Base-by-base conservation (phyloP, 352 stramenopile genomes). In the Phytophthora sansomeana region DNA sequence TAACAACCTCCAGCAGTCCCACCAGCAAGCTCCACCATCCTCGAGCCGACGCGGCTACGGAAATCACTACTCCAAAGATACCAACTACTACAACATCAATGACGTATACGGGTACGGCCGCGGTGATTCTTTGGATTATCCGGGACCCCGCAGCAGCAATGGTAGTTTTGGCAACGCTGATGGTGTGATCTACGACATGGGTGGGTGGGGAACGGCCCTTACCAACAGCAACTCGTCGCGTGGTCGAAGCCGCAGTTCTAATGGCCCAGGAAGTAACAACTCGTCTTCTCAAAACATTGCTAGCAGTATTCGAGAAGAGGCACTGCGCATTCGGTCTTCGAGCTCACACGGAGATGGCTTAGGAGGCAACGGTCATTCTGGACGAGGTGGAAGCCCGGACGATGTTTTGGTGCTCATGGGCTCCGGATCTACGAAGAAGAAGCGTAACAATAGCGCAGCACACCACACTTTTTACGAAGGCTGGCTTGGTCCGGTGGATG, bases 271-370 rank as follows among this genome's bases (percentile, higher is more conserved):
- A 62, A 69, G 19, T 41, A 38, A 42, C 5, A 64, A 53, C 14
- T 29, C 19, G 8, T 19, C 48, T 26, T 21, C 51, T 4, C 69
- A 54, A 42, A 77, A 58, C 35, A 35, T 56, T 21, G 71, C 56
- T 8, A 87, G 77, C 46, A 87, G 83, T 46, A 92, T 92, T 39
- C 81, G 83, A 63, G 83, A 90, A 67, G 83, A 92, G 44, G 83
- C 83, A 28, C 49, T 92, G 35, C 80, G 83, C 14, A 81, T 90
- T 36, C 80, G 83, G 3, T 88, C 83, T 6, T 84, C 80, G 9
- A 87, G 81, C 28, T 74, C 78, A 3, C 33, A 74, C 6, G 67
- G 42, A 21, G 63, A 82, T 43, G 62, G 51, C n/a, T 52, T 72
- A 26, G 39, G 39, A 28, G 59, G 61, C 33, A 80, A 75, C 55